Evolutionary conservation across 169 alveolate species (phyloP).

Genomic region (Eimeria acervulina): DNA sequence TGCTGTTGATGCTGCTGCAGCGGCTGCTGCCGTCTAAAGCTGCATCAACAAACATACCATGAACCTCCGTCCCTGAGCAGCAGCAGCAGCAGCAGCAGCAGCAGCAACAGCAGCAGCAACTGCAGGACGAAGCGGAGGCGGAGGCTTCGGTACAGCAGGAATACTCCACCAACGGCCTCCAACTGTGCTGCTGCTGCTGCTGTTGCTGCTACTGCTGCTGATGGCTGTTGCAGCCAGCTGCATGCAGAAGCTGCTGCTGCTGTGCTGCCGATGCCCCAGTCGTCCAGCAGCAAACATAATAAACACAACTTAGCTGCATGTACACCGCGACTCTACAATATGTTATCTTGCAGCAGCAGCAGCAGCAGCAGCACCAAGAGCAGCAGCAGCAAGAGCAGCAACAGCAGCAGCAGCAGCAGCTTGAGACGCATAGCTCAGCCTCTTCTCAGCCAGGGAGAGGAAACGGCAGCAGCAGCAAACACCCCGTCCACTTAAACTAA

Average conservation of each 20-base stretch:
- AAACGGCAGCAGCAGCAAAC: background rate
- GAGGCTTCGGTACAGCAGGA: background rate
- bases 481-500: background rate
- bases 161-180: background rate
- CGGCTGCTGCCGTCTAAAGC: too few species aligned
- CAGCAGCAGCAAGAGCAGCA: background rate
- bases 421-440: too few species aligned
- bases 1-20: too few species aligned
- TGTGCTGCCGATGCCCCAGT: background rate
- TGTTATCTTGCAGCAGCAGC: background rate
- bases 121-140: background rate
- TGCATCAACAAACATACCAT: too few species aligned
- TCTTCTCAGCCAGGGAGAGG: too few species aligned
- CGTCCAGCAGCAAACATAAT: background rate
- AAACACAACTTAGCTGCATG: background rate
- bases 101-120: background rate
- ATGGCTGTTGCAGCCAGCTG: background rate
- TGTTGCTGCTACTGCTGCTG: background rate
- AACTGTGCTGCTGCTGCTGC: background rate
- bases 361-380: background rate
- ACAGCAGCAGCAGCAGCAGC: too few species aligned
- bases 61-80: too few species aligned
- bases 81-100: too few species aligned
- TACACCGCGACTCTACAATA: background rate
- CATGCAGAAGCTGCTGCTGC: background rate